Evolutionary conservation across 75 land plant species (phyloP).

Genomic region (Picea glauca): DNA sequence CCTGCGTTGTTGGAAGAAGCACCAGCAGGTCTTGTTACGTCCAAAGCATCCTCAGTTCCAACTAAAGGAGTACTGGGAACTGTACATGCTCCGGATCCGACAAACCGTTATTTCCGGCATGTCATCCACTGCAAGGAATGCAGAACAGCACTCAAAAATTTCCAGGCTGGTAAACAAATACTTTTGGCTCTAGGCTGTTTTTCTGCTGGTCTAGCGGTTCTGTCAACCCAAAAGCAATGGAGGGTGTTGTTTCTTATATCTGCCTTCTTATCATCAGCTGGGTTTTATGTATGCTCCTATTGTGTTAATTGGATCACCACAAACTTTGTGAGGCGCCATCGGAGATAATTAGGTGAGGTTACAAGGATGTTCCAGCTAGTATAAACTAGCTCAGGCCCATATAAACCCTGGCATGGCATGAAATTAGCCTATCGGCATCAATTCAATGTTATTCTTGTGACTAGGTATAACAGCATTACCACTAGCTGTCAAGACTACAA

Average conservation of each 20-base stretch:
- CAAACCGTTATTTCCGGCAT: slow-evolving; percentile 77
- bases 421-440: no score
- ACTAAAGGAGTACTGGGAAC: slow-evolving; percentile 74
- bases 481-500: no score
- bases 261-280: slow-evolving; percentile 31
- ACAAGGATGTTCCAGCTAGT: neutral
- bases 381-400: neutral
- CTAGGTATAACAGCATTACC: no score
- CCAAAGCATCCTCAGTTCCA: slow-evolving; percentile 54
- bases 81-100: slow-evolving; percentile 61
- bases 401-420: neutral
- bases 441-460: no score
- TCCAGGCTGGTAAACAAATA: slow-evolving; percentile 32
- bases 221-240: slow-evolving; percentile 34
- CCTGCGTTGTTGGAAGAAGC: slow-evolving; percentile 75
- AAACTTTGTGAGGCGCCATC: slow-evolving; percentile 43
- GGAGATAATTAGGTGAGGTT: slow-evolving; percentile 5
- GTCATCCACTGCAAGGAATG: slow-evolving; percentile 84
- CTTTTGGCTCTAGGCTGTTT: slow-evolving; percentile 18
- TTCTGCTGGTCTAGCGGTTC: slow-evolving; percentile 28
- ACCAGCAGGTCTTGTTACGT: slow-evolving; percentile 71
- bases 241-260: slow-evolving; percentile 25
- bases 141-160: slow-evolving; percentile 33
- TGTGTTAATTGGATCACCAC: slow-evolving; percentile 46
- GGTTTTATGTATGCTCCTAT: slow-evolving; percentile 33